Evolutionary conservation across 1,139 yeast genomes (phyloP), one percentile per base, ranked within the genome.

Genomic region (Zygotorulaspora mrakii): DNA sequence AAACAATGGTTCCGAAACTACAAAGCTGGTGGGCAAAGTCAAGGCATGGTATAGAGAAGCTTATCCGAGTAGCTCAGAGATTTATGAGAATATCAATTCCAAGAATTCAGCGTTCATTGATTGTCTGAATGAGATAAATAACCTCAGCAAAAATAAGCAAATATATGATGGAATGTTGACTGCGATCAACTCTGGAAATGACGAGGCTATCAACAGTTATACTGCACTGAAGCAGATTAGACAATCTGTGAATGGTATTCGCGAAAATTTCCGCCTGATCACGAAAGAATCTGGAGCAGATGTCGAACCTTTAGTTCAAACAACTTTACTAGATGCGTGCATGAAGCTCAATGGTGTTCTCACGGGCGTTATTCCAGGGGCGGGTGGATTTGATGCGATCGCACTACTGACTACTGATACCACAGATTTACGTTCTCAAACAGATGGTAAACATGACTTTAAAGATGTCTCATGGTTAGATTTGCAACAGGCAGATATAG

Each of bases 351-450:
- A 69, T 0, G 98, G 98, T 9, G 94, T 88, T 29, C 55, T 89
- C 16, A 95, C 96, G 0, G 96, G 96, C 8, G 94, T 91, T 22
- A 95, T 91, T 3, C 98, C 98, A 0, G 98, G 98, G 2, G 98
- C 98, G 0, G 98, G 98, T 16, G 98, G 98, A 0, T 84, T 78
- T 59, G 98, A 91, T 67, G 98, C 98, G 0, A 76, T 91, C 27
- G 76, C 94, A 45, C 57, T 89, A 21, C 64, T 91, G 23, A 82
- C 82, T 3, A 66, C 75, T 3, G 79, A 74, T 20, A 60, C 64
- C 1, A 63, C 76, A 3, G 43, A 57, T 2, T 67, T 85, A 32
- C 53, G 63, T 10, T 42, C 47, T 3, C 54, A 57, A 2, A 71
- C 79, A 0, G 46, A 50, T 1, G 47, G 41, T 0, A 47, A 52